A percentile compares a stretch with the other conserved stretches of the same genome.
Conservation (phyloP, 1,284 basidiomycete genomes). For the Apiotrichum domesticum region DNA sequence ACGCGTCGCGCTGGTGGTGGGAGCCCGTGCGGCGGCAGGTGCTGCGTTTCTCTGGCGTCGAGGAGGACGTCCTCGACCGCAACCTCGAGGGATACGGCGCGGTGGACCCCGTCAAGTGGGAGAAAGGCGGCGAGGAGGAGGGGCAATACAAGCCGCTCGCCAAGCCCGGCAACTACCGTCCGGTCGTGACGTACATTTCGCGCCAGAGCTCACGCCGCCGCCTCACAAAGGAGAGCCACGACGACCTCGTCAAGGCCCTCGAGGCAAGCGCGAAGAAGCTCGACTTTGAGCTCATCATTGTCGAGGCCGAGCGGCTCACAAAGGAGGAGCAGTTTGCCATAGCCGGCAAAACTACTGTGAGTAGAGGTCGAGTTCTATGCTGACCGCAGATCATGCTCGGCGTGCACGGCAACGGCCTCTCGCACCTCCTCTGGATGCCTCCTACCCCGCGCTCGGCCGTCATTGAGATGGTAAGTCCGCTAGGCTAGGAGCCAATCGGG, state of each 20-base stretch:
- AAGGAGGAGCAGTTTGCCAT: slow-evolving; percentile 47
- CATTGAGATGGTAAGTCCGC: slow-evolving; percentile 28
- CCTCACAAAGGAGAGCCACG: slow-evolving; percentile 58
- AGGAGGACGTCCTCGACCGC: slow-evolving; percentile 39
- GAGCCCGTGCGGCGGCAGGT: slow-evolving; percentile 58
- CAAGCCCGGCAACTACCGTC: slow-evolving; percentile 36
- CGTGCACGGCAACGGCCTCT: slow-evolving; percentile 48
- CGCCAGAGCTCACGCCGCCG: slow-evolving; percentile 58
- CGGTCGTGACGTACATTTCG: slow-evolving; percentile 69
- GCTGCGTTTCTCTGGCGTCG: slow-evolving; percentile 58
- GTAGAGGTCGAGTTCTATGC: slow-evolving; percentile 4
- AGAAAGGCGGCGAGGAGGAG: slow-evolving; percentile 28
- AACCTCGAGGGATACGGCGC: slow-evolving; percentile 44
- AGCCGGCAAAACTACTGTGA: slow-evolving; percentile 38
- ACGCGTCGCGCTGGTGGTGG: slow-evolving; percentile 59
- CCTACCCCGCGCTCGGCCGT: slow-evolving; percentile 44
- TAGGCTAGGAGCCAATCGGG: no score
- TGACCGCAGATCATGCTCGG: slow-evolving; percentile 41
- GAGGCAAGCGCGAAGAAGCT: slow-evolving; percentile 54
- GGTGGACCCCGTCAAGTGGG: slow-evolving; percentile 28
- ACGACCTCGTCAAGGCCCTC: slow-evolving; percentile 55
- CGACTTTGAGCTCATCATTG: slow-evolving; percentile 57
- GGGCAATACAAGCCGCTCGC: slow-evolving; percentile 21
- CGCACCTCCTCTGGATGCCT: slow-evolving; percentile 48
- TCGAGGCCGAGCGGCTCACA: slow-evolving; percentile 42